These are phyloP conservation scores for Penicillium oxalicum DNA, from an alignment of 2,329 filamentous ascomycete species.

Conservation along the genomic window DNA sequence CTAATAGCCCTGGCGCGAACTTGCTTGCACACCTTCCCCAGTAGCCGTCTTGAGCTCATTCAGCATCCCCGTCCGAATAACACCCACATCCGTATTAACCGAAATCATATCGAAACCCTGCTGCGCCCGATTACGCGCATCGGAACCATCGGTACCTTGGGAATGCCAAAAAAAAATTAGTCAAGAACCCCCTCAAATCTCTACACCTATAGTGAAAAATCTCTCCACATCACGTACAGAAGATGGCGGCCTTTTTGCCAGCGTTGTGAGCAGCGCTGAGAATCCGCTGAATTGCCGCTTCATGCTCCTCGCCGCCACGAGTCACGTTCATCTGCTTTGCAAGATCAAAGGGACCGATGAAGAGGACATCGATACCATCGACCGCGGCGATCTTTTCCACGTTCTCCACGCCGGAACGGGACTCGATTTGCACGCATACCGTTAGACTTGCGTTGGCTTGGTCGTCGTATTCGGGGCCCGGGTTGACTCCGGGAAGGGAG, in stretches of 20 bases:
- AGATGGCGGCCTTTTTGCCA: constrained; percentile 40
- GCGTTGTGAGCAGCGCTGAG: constrained; percentile 29
- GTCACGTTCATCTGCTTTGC: constrained; percentile 36
- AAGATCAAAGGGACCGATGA: constrained; percentile 37
- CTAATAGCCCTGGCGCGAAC: constrained; percentile 12
- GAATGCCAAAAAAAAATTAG: not conserved
- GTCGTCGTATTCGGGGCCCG: constrained; percentile 28
- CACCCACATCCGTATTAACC: constrained; percentile 33
- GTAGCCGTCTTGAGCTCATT: constrained; percentile 28
- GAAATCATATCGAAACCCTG: constrained; percentile 41
- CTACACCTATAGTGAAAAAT: not conserved
- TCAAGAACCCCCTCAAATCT: not conserved
- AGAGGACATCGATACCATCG: constrained; percentile 37
- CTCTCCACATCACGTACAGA: constrained; percentile 26
- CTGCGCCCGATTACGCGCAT: constrained; percentile 28
- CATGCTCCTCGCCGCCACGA: constrained; percentile 34
- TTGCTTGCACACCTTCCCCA: constrained; percentile 15
- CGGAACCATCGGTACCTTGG: constrained; percentile 29
- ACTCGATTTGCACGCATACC: constrained; percentile 41
- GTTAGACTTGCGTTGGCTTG: constrained; percentile 28
- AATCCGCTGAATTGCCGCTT: constrained; percentile 35
- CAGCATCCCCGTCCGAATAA: constrained; percentile 30
- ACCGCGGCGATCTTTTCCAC: constrained; percentile 42
- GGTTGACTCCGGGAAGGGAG: constrained; percentile 22
- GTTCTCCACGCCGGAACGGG: constrained; percentile 35